Percentiles rank a stretch among this genome's conserved stretches.
Evolutionary conservation across 1,284 basidiomycete species (phyloP).

Genomic region (Bondarzewia mesenterica): DNA sequence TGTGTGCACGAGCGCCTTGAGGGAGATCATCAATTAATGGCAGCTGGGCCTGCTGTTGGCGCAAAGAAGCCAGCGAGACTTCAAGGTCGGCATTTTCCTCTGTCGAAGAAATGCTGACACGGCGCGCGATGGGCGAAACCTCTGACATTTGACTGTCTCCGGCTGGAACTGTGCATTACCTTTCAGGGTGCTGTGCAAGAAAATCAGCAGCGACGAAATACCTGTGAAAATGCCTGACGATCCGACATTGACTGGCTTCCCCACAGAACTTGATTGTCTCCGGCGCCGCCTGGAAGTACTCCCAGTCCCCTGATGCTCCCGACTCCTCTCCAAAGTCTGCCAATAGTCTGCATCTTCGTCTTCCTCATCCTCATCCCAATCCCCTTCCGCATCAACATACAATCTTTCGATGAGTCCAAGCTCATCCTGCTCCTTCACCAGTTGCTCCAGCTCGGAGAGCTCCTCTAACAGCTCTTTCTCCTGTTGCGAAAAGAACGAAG

Average conservation of each 20-base stretch:
- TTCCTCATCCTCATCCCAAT: constrained; percentile 61
- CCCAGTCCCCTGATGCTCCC: constrained; percentile 11
- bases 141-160: constrained; percentile 15
- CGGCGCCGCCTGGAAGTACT: constrained; percentile 10
- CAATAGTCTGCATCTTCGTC: constrained; percentile 50
- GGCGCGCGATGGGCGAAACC: constrained; percentile 19
- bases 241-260: neutral
- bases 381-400: constrained; percentile 42
- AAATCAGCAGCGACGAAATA: no score
- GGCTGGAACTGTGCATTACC: neutral
- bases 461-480: constrained; percentile 66
- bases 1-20: constrained; percentile 3
- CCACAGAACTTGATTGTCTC: constrained; percentile 9
- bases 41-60: constrained; percentile 10
- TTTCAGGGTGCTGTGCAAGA: no score
- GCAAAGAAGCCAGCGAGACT: constrained; percentile 30
- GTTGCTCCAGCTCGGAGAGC: constrained; percentile 56
- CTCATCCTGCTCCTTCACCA: constrained; percentile 60
- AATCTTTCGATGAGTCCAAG: constrained; percentile 43
- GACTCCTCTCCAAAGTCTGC: constrained; percentile 11
- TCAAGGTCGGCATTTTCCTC: constrained; percentile 39
- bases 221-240: neutral
- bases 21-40: constrained; percentile 8
- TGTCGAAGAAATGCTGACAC: constrained; percentile 46
- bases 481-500: constrained; percentile 73